Evolutionary conservation across 2,329 filamentous ascomycete genomes (phyloP), one percentile per base, ranked within the genome.

Genomic region (Gyromitra esculenta): DNA sequence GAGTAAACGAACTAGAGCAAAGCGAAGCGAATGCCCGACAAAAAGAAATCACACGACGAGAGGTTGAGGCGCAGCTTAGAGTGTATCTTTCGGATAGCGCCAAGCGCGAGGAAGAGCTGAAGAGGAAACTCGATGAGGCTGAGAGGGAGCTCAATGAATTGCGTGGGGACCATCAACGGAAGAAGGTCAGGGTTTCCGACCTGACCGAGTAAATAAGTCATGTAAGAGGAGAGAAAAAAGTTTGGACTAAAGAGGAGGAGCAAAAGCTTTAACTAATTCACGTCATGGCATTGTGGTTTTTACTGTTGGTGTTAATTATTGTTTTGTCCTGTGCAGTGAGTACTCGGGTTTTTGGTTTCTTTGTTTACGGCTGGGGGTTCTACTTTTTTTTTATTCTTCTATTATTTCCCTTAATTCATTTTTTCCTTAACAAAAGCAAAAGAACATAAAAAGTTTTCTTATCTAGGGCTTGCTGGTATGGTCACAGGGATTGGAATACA

Each of bases 41-140:
- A 81, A 86, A 88, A 79, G 85, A 89, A 84, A 84, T 87, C 83
- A 84, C 86, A 80, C 84, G 85, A 72, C 85, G 86, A 65, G 87
- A 88, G 79, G 87, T 87, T 41, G 87, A 88, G 80, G 84, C 84
- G 57, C 86, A 85, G 75, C 83, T 92, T 60, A 87, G 87, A 75
- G 85, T 87, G 43, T 90, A 91, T 79, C 86, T 94, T 0, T 92
- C 96, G 41, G 92, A 95, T 66, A 90, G 91, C 60, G 91, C 94
- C 81, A 88, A 89, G 66, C 88, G 93, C 45, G 94, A 96, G 83
- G 92, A 93, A 75, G 91, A 91, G 73, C 87, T 97, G 48, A 96
- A 96, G 84, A 88, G 91, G 65, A 89, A 92, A 65, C 86, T 97
- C n/a, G 91, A 92, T 73, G 92, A 96, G 80, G 85, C 94, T 56